Base-by-base conservation (phyloP, 108 stramenopile genomes). In the Cyclotella baltica region DNA sequence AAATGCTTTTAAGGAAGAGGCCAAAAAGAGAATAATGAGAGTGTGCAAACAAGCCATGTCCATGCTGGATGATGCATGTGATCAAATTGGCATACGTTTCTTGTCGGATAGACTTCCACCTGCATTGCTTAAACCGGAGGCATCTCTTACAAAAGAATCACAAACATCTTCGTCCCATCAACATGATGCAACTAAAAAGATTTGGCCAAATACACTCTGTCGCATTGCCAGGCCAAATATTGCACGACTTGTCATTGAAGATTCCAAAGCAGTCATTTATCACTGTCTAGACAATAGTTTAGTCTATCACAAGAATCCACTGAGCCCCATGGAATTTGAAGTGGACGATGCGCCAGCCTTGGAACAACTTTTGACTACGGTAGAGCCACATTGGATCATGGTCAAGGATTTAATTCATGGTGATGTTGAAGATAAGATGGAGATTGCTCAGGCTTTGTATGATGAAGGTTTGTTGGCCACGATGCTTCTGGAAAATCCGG, bases 311-410 rank as follows among this genome's bases (percentile, higher is more conserved):
- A 97, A 89, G 20, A 91, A 85, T 46, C 90, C 97, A 25, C 70
- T 97, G 64, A 90, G 91, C 72, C 96, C 97, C 19, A 72, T 99
- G 86, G 98, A 99, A 79, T 99, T 98, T 68, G 98, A 98, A 74
- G 84, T 97, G 40, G 99, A 99, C 72, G 99, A 98, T 73, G 99
- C 96, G 4, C 97, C 94, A 3, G 95, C 98, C 19, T 55, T 99
- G 31, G 99, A 99, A 69, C 80, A 81, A 72, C 80, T 98, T 0
- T 56, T 99, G 47, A 91, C 87, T 9, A 97, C 98, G 9, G 89
- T 89, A 8, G 94, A 95, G 75, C 94, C 94, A 25, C 80, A 85
- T 51, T 97, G 96, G 96, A 92, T 95, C 34, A 66, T 76, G 37
- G 93, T 97, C 50, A 85, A 89, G 56, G 94, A 95, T 77, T 85